Base-by-base conservation (phyloP, 176 grass and related monocot species). In the Alloteropsis semialata region DNA sequence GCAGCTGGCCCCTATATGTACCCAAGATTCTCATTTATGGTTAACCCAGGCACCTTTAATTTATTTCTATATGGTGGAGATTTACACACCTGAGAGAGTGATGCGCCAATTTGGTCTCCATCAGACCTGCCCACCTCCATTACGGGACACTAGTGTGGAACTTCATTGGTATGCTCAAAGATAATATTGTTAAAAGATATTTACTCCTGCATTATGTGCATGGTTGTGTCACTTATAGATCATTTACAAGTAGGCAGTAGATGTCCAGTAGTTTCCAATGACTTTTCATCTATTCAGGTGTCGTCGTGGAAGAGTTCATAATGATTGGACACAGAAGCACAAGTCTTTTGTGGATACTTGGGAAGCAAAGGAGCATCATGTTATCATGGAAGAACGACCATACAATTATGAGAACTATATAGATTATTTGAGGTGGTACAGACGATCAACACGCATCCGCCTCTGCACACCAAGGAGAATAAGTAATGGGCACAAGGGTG, bases 341-440 rank as follows among this genome's bases (percentile, higher is more conserved):
- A 86, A 80, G 24, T 30, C 84, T 43, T 86, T 79, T 86, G 67
- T 80, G 18, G 76, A 86, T 65, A 73, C 62, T 33, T 86, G 84
- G 84, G 84, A 86, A 73, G 43, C 34, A 30, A 86, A 86, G 30
- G 84, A 62, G 56, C 43, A 86, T 8, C 66, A 64, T 51, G 44
- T 86, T 63, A 53, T 86, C 45, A 32, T 65, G 84, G 84, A 86
- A 73, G 67, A 72, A 41, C 67, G 25, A 0, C 84, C 84, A 55
- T 86, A 86, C 5, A 19, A 80, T 64, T 67, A 72, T 63, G 58
- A 32, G 10, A 63, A 32, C 19, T 80, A 86, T 55, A 86, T 73
- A 66, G 76, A 86, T 73, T 86, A 86, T 74, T 80, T 80, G 84
- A 58, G 68, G 67, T 86, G 84, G 84, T 86, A 65, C 34, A 80